Base-by-base conservation (phyloP, 2,329 filamentous ascomycete species). In the Pseudocercospora eumusae region DNA sequence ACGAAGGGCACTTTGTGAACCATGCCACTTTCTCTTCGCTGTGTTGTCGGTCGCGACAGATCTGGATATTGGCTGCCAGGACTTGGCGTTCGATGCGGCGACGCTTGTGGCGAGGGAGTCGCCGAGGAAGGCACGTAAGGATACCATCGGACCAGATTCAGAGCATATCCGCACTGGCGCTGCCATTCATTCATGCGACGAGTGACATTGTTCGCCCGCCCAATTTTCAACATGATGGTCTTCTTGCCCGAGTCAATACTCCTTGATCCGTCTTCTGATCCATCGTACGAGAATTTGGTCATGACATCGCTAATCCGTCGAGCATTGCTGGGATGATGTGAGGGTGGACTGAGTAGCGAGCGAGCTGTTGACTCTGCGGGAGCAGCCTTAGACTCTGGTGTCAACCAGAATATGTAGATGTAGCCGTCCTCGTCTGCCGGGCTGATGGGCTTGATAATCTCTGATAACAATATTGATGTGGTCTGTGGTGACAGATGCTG, bases 351-450 rank as follows among this genome's bases (percentile, higher is more conserved):
- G 15, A 77, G 67, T 3, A 76, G 64, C 1, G 71, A 74, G 27
- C 70, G 66, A 6, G 75, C 57, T 75, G 76, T 47, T 3, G 72
- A 69, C 23, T 77, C 45, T 88, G 81, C 79, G 0, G 84, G 75
- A 0, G 81, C 74, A 7, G 85, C 78, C 1, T 82, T 83, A 36
- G 84, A 81, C 31, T 92, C 87, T 1, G 71, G 72, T 0, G 92
- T 97, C 21, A 97, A 83, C 92, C 93, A 97, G 82, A 98, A 99
- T 76, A 99, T 96, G 82, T 99, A 99, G 68, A 99, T 98, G 78
- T 95, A 99, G 40, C 95, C 95, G 11, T 89, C 81, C 69, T 96
- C 91, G 67, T 95, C 91, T 58, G 83, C 80, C 21, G 85, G 80
- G 0, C 91, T 92, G 50, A 93, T 84, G 0, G 82, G 92, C 80